Evolutionary conservation across 2,329 filamentous ascomycete genomes (phyloP), one percentile per base, ranked within the genome.

Genomic region (Volutella citrinella): DNA sequence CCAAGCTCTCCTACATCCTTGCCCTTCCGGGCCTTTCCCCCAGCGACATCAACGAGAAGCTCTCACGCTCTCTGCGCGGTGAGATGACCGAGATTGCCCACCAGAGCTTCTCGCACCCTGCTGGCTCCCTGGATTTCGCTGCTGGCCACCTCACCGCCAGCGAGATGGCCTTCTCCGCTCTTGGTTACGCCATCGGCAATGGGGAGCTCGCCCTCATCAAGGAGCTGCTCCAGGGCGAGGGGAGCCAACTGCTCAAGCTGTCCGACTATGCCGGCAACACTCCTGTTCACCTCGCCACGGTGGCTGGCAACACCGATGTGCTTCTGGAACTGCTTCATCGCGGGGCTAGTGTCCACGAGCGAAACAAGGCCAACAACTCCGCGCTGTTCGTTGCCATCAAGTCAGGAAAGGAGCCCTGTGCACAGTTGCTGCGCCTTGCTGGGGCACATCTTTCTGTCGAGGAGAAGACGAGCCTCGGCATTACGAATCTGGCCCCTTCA

Each of bases 1-100:
- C 90, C 14, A 96, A 96, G 62, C 74, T 96, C 18, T 87, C 87
- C 3, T 95, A 94, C 59, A 75, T 95, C 4, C 74, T 95, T 13
- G 84, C 86, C 5, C 59, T 74, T 5, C 80, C 84, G 2, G 72
- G 70, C 19, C 68, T 84, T n/a, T 72, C 75, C 0, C 70, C 76
- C 7, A 68, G 74, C 33, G 81, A 87, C 15, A 80, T 95, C 18
- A 73, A 80, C 5, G 70, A 69, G 42, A 72, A 74, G 42, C 94
- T 95, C 78, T 80, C 84, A 7, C 64, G 74, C 16, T 87, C 84
- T 10, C 70, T 95, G 15, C 78, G 87, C 30, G 90, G 90, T 27
- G 90, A 96, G 65, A 78, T 95, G 63, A 95, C 87, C 10, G 86
- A 89, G 60, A 76, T 79, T 34, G 73, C 78, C 7, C 70, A 75